Base-by-base conservation (phyloP, 2,329 filamentous ascomycete species). In the Fusarium verticillioides region DNA sequence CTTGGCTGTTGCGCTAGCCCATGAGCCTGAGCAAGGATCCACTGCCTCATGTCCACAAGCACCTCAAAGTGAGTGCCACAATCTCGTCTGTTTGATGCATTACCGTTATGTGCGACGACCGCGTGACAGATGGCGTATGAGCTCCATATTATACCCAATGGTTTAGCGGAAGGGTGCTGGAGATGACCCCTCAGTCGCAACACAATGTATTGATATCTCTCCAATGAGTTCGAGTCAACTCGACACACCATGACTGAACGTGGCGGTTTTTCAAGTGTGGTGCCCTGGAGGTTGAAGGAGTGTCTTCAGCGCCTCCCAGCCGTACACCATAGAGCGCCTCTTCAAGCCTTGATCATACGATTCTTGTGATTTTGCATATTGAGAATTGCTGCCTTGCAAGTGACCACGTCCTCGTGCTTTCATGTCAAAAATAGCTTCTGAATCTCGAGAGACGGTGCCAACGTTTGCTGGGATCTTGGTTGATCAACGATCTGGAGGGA, bases 261-360 rank as follows among this genome's bases (percentile, higher is more conserved):
- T 63, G 60, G 71, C 32, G 69, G 60, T 60, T 60, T 49, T 65
- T n/a, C 23, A 28, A 72, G 32, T 44, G 44, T 43, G 58, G 50
- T 69, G 70, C 44, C 44, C 15, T 54, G 23, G 39, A 49, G 54
- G 57, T 47, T 54, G 44, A 36, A 69, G 53, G 53, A 30, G 36
- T 56, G 61, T 60, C 72, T 66, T 66, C 53, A 61, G 34, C 72
- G 56, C 37, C 37, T 30, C 52, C 37, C 30, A 43, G 44, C 50
- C 39, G 16, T 21, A 61, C 50, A 63, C 63, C 53, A 64, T 47
- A 34, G n/a, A 52, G 37, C 73, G 60, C 70, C 66, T 28, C 39
- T 40, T 57, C 30, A 46, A 69, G 60, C 53, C 50, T 44, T 43
- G 44, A 75, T 74, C 73, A 63, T 75, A 75, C 73, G 73, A 74